Evolutionary conservation across 352 stramenopile species (phyloP), one percentile per base, ranked within the genome.

Genomic region (Poterioochromonas sp.): DNA sequence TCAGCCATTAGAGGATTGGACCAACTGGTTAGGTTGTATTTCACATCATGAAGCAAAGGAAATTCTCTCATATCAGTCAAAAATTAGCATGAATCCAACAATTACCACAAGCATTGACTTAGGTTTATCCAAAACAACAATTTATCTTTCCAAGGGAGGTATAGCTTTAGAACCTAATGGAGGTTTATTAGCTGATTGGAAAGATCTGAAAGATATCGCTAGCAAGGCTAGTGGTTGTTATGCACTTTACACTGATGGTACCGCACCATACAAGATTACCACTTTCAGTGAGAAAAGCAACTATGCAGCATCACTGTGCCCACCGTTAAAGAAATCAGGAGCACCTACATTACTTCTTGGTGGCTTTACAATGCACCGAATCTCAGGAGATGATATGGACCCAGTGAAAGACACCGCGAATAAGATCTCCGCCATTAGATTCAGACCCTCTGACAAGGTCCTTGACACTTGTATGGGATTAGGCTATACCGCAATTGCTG

Each of bases 21-120:
- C 22, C 84, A 84, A 8, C 71, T 87, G 35, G 88, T 83, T 77
- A 78, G 85, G 12, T 82, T 80, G 5, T 83, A 88, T 78, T 84
- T 62, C 51, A 22, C 51, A 62, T 32, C 51, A 62, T 62, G 51
- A 62, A 62, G 51, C 51, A 8, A 62, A 62, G 26, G 8, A 22
- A 32, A 32, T 62, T 8, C 8, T 62, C 29, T 2, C 8, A 8
- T 62, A 32, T 8, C 8, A 62, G 15, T 12, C 8, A 32, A 62
- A 62, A 62, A 32, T 8, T 32, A 2, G 26, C 8, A 8, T 32
- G 8, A 8, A 12, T 5, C 2, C 44, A 20, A 53, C 8, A 20
- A 22, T 62, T 8, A 32, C 12, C 12, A 32, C 51, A 22, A 32
- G 8, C 51, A 62, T 62, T 32, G 51, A 62, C 29, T 62, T 62